Conservation (phyloP, 805 yeast species). For the Diddensiella santjacobensis region DNA sequence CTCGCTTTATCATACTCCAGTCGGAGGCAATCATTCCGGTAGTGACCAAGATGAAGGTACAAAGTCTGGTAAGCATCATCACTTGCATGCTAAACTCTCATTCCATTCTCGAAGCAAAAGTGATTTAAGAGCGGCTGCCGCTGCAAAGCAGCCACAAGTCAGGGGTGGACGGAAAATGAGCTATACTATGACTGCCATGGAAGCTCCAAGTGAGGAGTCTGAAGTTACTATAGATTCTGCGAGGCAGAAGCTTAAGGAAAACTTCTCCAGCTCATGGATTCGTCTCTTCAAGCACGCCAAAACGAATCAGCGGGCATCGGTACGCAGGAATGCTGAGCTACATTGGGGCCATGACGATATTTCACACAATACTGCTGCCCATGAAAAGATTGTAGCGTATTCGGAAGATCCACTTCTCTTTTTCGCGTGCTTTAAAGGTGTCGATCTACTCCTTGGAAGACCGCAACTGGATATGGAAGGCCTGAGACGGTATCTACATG, state of each 20-base stretch:
- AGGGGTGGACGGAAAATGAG: not conserved
- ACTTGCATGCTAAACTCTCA: slow-evolving; percentile 1
- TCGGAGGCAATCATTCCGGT: not conserved
- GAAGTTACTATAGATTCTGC: slow-evolving; percentile 32
- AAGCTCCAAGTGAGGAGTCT: slow-evolving; percentile 1
- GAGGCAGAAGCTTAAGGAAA: slow-evolving; percentile 39
- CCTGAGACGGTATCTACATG: slow-evolving; percentile 59
- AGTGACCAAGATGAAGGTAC: not conserved
- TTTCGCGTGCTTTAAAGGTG: slow-evolving; percentile 45
- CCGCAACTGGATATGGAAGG: slow-evolving; percentile 51
- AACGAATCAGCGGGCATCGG: slow-evolving; percentile 32
- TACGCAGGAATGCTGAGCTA: slow-evolving; percentile 36
- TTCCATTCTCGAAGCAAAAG: not conserved
- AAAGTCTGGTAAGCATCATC: not conserved
- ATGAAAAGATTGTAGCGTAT: slow-evolving; percentile 46
- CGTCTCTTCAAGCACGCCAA: slow-evolving; percentile 46
- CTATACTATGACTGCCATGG: slow-evolving; percentile 7
- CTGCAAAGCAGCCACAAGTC: not conserved
- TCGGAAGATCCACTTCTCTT: slow-evolving; percentile 51
- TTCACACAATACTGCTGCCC: slow-evolving; percentile 37
- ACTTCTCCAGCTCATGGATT: slow-evolving; percentile 68
- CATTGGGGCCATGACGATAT: slow-evolving; percentile 29
- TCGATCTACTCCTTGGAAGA: slow-evolving; percentile 45
- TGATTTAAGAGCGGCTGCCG: not conserved
- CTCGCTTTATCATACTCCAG: not conserved